Evolutionary conservation across 208 protist genomes (phyloP).

Genomic region (Crithidia thermophila): DNA sequence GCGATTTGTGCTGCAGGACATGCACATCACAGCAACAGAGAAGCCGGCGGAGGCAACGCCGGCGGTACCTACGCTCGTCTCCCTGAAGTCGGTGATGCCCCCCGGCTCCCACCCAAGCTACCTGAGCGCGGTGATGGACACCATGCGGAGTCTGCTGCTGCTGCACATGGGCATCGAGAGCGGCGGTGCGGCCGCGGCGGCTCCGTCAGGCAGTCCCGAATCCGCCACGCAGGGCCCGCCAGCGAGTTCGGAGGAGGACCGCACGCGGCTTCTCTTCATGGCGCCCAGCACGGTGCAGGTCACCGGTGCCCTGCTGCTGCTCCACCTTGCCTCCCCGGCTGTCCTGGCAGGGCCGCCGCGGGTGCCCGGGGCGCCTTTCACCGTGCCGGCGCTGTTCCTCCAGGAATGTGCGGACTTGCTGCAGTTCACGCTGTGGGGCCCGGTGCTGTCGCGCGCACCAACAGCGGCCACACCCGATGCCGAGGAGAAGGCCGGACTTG

Average conservation of each 20-base stretch:
- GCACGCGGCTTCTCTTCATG: conserved; percentile 27
- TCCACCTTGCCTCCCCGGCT: conserved; percentile 51
- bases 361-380: conserved; percentile 29
- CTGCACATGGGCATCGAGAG: conserved; percentile 19
- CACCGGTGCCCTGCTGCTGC: conserved; percentile 43
- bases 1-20: conserved; percentile 40
- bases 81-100: conserved; percentile 41
- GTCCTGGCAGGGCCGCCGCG: conserved; percentile 28
- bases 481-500: not conserved
- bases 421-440: conserved; percentile 38
- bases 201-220: conserved; percentile 3
- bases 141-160: conserved; percentile 36
- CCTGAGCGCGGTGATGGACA: conserved; percentile 45
- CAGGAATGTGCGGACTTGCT: conserved; percentile 39
- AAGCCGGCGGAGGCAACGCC: conserved; percentile 4
- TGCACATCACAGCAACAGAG: not conserved
- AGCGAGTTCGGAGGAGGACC: conserved; percentile 12
- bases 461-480: not conserved
- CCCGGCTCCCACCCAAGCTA: conserved; percentile 58
- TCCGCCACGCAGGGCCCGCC: not conserved
- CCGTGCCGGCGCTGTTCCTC: conserved; percentile 45
- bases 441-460: conserved; percentile 15
- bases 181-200: not conserved
- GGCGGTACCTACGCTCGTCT: conserved; percentile 8
- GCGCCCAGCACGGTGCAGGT: conserved; percentile 26